phyloP scores from a whole-genome alignment of 2,329 filamentous ascomycete genomes.

The Trichocomaceae sp. region DNA sequence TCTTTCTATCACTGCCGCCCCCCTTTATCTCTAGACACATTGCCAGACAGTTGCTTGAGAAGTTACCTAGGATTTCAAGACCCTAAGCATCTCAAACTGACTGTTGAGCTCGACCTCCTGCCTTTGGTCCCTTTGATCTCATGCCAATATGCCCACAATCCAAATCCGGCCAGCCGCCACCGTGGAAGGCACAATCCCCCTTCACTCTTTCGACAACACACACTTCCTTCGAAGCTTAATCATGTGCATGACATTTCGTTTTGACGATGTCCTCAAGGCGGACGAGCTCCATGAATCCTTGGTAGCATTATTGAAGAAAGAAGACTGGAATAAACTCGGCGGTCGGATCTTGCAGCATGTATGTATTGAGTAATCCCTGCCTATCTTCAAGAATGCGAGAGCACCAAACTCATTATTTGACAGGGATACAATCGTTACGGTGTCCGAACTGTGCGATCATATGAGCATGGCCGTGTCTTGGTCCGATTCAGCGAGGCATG shows the following conservation, averaged over 20 bases:
- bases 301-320: neutral
- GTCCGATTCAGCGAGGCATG: neutral
- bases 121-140: neutral
- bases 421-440: neutral
- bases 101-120: neutral
- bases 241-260: slow-evolving; percentile 1
- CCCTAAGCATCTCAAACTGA: no score
- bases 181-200: neutral
- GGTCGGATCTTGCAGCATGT: neutral
- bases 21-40: neutral
- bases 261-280: neutral
- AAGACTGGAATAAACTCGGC: slow-evolving; percentile 1
- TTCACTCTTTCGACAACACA: slow-evolving; percentile 4
- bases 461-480: neutral
- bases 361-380: neutral
- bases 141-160: no score
- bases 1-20: neutral
- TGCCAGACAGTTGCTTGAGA: neutral
- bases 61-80: neutral
- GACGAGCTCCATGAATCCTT: neutral
- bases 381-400: neutral
- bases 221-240: neutral
- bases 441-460: neutral
- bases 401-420: neutral
- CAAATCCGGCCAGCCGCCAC: neutral